Conservation (phyloP, 2,329 filamentous ascomycete genomes). For the Trichoderma simmonsii region DNA sequence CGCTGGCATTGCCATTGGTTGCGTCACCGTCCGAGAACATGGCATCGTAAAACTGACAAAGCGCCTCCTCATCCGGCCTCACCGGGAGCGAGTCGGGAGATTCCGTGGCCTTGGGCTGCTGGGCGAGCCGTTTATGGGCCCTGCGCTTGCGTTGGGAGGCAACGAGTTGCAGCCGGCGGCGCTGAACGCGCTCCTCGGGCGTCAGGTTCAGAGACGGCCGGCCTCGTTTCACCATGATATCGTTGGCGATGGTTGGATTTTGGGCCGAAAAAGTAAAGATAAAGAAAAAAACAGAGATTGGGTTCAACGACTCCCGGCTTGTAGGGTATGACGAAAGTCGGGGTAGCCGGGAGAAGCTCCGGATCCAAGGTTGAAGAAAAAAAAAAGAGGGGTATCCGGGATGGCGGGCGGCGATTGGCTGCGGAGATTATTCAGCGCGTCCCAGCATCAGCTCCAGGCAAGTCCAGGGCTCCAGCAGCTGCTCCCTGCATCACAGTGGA, state of each 20-base stretch:
- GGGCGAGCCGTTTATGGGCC: conserved; percentile 7
- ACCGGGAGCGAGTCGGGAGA: background rate
- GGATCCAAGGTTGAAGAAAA: background rate
- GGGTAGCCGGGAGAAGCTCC: background rate
- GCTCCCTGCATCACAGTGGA: background rate
- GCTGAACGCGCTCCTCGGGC: conserved; percentile 12
- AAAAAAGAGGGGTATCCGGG: background rate
- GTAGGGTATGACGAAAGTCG: background rate
- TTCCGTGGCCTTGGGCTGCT: background rate
- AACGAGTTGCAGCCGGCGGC: conserved; percentile 1
- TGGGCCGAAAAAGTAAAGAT: background rate
- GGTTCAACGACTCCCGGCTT: background rate
- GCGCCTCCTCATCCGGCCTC: background rate
- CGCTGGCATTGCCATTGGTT: background rate
- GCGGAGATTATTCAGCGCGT: background rate
- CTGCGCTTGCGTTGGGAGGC: conserved; percentile 12
- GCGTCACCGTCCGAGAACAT: background rate
- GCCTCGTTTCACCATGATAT: conserved; percentile 6
- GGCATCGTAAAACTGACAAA: background rate
- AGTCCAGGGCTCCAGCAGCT: background rate
- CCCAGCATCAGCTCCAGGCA: background rate
- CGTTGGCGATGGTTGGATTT: background rate
- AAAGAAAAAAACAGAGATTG: background rate
- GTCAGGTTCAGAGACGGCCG: conserved; percentile 7
- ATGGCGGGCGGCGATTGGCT: background rate